Evolutionary conservation across 164 flowering plant species (phyloP).

Genomic region (Platanus orientalis): DNA sequence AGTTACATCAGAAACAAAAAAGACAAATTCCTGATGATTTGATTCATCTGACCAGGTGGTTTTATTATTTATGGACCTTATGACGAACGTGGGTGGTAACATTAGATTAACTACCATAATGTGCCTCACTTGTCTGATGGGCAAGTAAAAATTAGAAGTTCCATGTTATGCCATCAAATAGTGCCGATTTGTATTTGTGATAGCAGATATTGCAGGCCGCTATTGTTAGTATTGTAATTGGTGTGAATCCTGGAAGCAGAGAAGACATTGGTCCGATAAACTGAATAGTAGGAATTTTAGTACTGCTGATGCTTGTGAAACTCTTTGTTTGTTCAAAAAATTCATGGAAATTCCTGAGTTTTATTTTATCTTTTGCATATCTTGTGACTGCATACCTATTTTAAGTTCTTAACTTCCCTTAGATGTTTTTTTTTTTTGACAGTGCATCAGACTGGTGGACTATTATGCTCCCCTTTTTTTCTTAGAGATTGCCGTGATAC

Average conservation of each 20-base stretch:
- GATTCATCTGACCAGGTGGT: no score
- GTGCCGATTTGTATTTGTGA: background rate
- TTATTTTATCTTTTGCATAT: background rate
- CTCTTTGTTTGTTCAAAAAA: no score
- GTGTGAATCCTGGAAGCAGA: background rate
- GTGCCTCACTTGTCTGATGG: background rate
- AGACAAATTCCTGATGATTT: no score
- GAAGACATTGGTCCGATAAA: background rate
- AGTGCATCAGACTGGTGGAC: conserved; percentile 83
- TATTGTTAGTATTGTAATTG: background rate
- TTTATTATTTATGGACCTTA: no score
- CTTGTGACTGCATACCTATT: background rate
- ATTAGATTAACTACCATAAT: no score
- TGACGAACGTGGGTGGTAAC: no score
- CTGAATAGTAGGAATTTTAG: background rate
- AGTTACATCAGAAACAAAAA: no score
- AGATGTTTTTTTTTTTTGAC: conserved; percentile 15
- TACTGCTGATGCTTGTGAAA: background rate
- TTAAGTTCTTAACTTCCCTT: background rate
- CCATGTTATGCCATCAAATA: background rate
- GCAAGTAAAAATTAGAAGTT: background rate
- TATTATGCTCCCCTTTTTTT: conserved; percentile 81
- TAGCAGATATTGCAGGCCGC: background rate
- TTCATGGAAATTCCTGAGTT: background rate
- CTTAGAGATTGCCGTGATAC: conserved; percentile 41